Evolutionary conservation across 345 rosid genomes (phyloP).

Genomic region (Eucalyptus tenuipes): DNA sequence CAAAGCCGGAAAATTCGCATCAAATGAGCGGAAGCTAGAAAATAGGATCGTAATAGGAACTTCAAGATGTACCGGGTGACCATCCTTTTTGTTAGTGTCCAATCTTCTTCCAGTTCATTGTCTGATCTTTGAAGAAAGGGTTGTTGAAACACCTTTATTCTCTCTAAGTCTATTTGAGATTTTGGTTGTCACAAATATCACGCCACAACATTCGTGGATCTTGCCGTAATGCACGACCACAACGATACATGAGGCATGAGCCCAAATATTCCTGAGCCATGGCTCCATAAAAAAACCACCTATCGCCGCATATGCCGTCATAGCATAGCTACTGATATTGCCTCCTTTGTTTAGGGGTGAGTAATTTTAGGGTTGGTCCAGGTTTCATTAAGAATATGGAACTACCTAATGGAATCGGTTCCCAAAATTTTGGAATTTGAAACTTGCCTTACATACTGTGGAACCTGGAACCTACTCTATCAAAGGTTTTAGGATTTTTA

Average conservation of each 20-base stretch:
- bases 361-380: too few species aligned
- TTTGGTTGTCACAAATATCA: background rate
- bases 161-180: background rate
- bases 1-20: background rate
- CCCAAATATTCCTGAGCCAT: background rate
- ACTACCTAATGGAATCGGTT: too few species aligned
- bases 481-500: too few species aligned
- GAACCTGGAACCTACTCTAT: too few species aligned
- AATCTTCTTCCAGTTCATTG: background rate
- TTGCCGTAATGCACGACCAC: background rate
- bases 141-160: background rate
- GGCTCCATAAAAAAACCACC: background rate
- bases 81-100: background rate
- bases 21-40: background rate
- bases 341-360: background rate
- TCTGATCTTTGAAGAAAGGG: background rate
- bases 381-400: too few species aligned
- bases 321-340: background rate
- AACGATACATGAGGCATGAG: background rate
- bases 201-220: background rate
- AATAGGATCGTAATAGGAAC: background rate
- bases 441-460: too few species aligned
- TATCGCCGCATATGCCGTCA: fast-evolving
- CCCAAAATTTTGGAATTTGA: too few species aligned
- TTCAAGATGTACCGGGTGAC: background rate